Conservation (phyloP, 2,329 filamentous ascomycete genomes). For the Orbilia brochopaga region DNA sequence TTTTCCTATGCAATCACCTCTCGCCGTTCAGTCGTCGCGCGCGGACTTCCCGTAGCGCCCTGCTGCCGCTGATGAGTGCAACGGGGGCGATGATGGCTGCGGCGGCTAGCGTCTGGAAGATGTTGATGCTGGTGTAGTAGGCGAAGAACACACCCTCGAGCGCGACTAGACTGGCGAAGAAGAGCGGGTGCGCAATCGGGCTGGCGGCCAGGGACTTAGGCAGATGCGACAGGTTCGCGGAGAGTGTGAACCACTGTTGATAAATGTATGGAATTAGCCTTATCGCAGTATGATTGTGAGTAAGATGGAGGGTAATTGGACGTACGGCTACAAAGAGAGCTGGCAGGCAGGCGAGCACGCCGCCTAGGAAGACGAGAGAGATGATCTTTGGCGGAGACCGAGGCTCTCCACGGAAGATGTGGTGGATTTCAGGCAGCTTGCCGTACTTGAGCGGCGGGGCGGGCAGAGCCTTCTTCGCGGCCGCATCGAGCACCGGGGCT, state of each 20-base stretch:
- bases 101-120: slow-evolving; percentile 85
- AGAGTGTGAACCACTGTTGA: slow-evolving; percentile 84
- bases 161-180: slow-evolving; percentile 83
- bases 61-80: slow-evolving; percentile 83
- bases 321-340: slow-evolving; percentile 71
- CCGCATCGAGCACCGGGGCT: slow-evolving; percentile 66
- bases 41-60: slow-evolving; percentile 92
- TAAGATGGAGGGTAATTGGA: slow-evolving; percentile 8
- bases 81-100: slow-evolving; percentile 71
- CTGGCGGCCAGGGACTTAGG: slow-evolving; percentile 75
- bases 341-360: slow-evolving; percentile 76
- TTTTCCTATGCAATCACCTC: slow-evolving; percentile 61
- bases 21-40: slow-evolving; percentile 79
- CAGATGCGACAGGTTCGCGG: slow-evolving; percentile 81
- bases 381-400: slow-evolving; percentile 80
- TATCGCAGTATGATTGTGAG: too few relatives aligned
- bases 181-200: slow-evolving; percentile 79
- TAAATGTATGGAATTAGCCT: too few relatives aligned
- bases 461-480: slow-evolving; percentile 63
- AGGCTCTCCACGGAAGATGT: slow-evolving; percentile 83
- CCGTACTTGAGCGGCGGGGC: slow-evolving; percentile 74
- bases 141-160: slow-evolving; percentile 93
- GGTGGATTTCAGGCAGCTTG: slow-evolving; percentile 82
- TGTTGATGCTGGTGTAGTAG: slow-evolving; percentile 89
- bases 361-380: slow-evolving; percentile 75